These are phyloP conservation scores for Elongisporangium anandrum DNA, from an alignment of 352 stramenopile genomes.

Conservation along the genomic window DNA sequence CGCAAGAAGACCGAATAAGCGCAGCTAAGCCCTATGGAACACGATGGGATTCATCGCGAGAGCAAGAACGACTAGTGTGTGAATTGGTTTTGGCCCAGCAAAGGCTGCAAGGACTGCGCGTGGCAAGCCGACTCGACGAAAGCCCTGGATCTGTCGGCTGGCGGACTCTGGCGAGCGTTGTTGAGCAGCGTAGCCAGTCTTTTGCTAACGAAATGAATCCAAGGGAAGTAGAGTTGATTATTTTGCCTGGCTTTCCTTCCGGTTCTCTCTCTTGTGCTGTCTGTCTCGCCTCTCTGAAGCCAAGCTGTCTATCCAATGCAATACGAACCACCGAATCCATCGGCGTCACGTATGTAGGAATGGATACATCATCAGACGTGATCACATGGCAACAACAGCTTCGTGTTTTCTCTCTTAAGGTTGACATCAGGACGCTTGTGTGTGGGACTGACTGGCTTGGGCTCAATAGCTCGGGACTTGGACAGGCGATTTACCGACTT, in stretches of 20 bases:
- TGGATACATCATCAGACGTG: constrained; percentile 1
- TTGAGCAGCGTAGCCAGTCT: constrained; percentile 16
- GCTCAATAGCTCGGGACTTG: constrained; percentile 6
- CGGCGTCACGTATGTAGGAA: too few relatives aligned
- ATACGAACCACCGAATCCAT: too few relatives aligned
- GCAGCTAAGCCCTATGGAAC: constrained; percentile 5
- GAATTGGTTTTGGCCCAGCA: constrained; percentile 2
- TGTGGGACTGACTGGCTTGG: too few relatives aligned
- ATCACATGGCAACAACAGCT: too few relatives aligned
- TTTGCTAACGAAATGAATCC: constrained; percentile 39
- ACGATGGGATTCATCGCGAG: neutral
- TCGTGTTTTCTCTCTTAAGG: constrained; percentile 11
- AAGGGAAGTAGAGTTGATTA: constrained; percentile 66
- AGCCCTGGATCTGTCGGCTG: constrained; percentile 22
- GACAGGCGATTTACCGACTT: constrained; percentile 11
- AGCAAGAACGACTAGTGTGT: constrained; percentile 3
- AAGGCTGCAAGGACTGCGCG: constrained; percentile 1
- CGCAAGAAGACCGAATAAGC: constrained; percentile 99
- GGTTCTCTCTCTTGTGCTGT: constrained; percentile 9
- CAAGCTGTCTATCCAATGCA: neutral
- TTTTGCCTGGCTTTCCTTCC: constrained; percentile 46
- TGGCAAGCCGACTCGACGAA: constrained; percentile 1
- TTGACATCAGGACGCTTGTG: constrained; percentile 5
- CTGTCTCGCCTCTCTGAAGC: neutral
- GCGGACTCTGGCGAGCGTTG: constrained; percentile 22